These are phyloP conservation scores for Eleusine coracana DNA, from an alignment of 176 grass and related monocot species.

Conservation along the genomic window DNA sequence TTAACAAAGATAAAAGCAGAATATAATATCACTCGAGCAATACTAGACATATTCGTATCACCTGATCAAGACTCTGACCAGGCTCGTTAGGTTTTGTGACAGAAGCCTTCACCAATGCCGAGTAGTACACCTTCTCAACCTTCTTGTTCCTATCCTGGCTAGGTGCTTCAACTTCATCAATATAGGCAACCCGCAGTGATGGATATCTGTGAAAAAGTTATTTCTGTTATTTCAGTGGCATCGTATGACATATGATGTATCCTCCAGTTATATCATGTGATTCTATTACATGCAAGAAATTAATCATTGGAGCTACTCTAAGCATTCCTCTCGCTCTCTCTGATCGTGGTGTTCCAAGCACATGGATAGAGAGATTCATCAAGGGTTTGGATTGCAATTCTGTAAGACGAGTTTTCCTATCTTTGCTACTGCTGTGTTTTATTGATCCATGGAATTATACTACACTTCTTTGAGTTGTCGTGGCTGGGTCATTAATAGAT, in stretches of 20 bases:
- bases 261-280: no score
- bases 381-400: no score
- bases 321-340: no score
- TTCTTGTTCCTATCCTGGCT: slow-evolving; percentile 65
- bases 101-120: slow-evolving; percentile 91
- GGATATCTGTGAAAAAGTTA: slow-evolving; percentile 60
- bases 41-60: slow-evolving; percentile 35
- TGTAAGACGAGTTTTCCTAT: no score
- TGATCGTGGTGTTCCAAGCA: no score
- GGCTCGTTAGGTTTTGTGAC: slow-evolving; percentile 69
- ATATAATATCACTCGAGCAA: slow-evolving; percentile 17
- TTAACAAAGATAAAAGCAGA: slow-evolving; percentile 1
- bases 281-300: no score
- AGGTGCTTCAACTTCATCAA: slow-evolving; percentile 77
- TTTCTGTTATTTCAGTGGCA: slow-evolving; percentile 36
- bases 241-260: neutral
- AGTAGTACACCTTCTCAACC: slow-evolving; percentile 84
- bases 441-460: no score
- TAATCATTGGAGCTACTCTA: no score
- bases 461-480: no score
- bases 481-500: no score
- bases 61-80: slow-evolving; percentile 95
- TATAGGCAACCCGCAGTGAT: slow-evolving; percentile 81
- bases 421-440: no score
- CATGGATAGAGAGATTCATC: no score